phyloP scores from a whole-genome alignment of 1,284 basidiomycete genomes.

The Anthracocystis setariae region DNA sequence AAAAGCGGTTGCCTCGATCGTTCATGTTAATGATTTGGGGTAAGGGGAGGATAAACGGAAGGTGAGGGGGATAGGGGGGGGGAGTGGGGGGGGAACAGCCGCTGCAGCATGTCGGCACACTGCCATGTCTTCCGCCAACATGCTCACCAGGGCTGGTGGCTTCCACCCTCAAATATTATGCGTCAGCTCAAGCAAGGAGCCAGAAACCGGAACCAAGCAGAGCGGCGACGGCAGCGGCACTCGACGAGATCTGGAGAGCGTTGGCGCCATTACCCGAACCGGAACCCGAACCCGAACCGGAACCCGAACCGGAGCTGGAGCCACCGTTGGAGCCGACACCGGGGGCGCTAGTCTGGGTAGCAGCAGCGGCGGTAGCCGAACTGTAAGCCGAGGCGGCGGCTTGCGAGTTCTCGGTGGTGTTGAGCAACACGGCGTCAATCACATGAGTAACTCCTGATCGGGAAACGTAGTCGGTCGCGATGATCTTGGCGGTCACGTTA shows the following conservation, averaged over 20 bases:
- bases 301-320: constrained; percentile 13
- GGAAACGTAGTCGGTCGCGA: constrained; percentile 75
- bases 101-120: too few relatives aligned
- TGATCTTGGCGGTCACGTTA: constrained; percentile 73
- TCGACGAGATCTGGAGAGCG: constrained; percentile 16
- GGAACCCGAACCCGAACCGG: constrained; percentile 3
- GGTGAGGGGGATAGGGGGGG: too few relatives aligned
- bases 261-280: constrained; percentile 21
- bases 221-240: constrained; percentile 33
- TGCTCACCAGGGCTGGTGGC: too few relatives aligned
- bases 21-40: too few relatives aligned
- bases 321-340: constrained; percentile 19
- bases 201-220: constrained; percentile 37
- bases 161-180: too few relatives aligned
- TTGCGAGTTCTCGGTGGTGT: constrained; percentile 71
- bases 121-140: too few relatives aligned
- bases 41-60: too few relatives aligned
- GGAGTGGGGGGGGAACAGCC: too few relatives aligned
- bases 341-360: constrained; percentile 23
- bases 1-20: too few relatives aligned
- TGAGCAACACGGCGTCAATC: constrained; percentile 75
- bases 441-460: constrained; percentile 79
- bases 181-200: constrained; percentile 44
- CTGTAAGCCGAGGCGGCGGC: constrained; percentile 73
- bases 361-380: constrained; percentile 40